These are phyloP conservation scores for Carex myosuroides DNA, from an alignment of 176 grass and related monocot genomes.

Conservation along the genomic window DNA sequence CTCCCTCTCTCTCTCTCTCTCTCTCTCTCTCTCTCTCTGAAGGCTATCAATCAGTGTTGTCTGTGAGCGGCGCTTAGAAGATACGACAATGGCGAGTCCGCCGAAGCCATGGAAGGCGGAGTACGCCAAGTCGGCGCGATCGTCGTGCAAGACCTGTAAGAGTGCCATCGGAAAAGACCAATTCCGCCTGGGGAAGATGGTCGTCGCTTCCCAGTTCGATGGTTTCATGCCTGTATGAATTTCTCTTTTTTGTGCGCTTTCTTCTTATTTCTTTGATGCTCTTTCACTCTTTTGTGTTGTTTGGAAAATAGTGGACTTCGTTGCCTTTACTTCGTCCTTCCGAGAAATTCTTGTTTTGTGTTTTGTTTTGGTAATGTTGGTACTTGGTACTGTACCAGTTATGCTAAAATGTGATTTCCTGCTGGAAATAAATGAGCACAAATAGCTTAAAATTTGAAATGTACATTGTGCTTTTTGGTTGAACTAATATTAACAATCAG, in stretches of 20 bases:
- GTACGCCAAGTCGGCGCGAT: slow-evolving; percentile 87
- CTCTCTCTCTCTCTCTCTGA: neutral
- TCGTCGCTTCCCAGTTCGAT: slow-evolving; percentile 81
- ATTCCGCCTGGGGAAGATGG: slow-evolving; percentile 90
- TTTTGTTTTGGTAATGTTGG: neutral
- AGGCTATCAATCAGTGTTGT: neutral
- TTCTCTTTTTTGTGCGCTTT: neutral
- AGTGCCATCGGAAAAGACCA: slow-evolving; percentile 70
- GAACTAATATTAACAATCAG: neutral
- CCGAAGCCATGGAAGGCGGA: slow-evolving; percentile 81
- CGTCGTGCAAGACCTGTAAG: slow-evolving; percentile 89
- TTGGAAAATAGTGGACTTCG: neutral
- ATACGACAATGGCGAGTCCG: slow-evolving; percentile 49
- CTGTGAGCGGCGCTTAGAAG: neutral
- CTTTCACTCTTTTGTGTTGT: neutral
- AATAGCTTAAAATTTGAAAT: neutral
- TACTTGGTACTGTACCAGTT: neutral
- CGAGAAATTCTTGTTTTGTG: neutral
- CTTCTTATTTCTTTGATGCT: neutral
- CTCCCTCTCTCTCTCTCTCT: no score
- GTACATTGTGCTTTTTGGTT: neutral
- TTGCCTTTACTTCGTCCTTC: neutral
- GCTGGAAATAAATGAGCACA: neutral
- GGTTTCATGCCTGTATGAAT: slow-evolving; percentile 83
- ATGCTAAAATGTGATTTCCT: neutral